Evolutionary conservation across 805 yeast species (phyloP), one percentile per base, ranked within the genome.

Genomic region (Babjeviella inositovora): DNA sequence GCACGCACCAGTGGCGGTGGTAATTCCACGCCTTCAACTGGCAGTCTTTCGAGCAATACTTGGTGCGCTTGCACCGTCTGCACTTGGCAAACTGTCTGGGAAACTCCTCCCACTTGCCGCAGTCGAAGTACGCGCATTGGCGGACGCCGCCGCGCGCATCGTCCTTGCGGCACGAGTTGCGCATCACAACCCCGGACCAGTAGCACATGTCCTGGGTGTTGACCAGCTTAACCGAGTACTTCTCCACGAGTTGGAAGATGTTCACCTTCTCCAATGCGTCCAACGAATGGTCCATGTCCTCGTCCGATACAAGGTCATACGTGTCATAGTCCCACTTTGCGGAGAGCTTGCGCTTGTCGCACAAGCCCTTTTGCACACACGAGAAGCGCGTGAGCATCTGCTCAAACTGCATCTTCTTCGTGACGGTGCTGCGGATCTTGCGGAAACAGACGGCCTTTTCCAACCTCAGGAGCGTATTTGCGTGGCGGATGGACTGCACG

Each of bases 131-230:
- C 1, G 96, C 95, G 47, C 98, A 87, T 49, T 90, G 97, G 25
- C 97, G 62, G 15, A 87, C 76, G 2, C 96, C 95, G 10, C 87
- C 87, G 28, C 75, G 63, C 20, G 62, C 45, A 40, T 85, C 96
- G 43, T 87, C 90, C 38, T 85, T 72, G 27, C 96, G 65, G 43
- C 95, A 87, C 1, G 94, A 84, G 45, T 90, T 90, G 26, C 97
- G 61, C 85, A 90, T 90, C 18, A 85, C 82, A n/a, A 87, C 93
- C 4, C 94, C 90, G 3, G 96, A 81, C 98, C 98, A 87, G 47
- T 85, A 84, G 34, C 77, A 74, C 57, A 84, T 70, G 34, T 85
- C 95, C 20, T 73, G 66, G 4, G 81, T 69, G 33, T 75, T 67
- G 22, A 58, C 50, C 25, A 63, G 57, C 26, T 61, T 60, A 11